Evolutionary conservation across 805 yeast genomes (phyloP).

Genomic region (Candida ficus): DNA sequence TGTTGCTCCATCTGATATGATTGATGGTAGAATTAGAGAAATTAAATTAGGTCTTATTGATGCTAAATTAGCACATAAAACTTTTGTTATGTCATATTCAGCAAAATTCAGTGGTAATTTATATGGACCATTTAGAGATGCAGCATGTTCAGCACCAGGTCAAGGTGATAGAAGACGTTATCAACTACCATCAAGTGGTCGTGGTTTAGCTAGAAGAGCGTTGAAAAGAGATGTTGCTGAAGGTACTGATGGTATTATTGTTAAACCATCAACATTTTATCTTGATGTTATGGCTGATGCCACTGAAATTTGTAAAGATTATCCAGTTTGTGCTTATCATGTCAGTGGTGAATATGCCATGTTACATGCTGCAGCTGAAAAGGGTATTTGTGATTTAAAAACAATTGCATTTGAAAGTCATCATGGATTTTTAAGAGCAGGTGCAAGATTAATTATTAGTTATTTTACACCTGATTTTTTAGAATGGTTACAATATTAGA

Average conservation of each 20-base stretch:
- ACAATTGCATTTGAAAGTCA: conserved; percentile 78
- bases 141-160: conserved; percentile 88
- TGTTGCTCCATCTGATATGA: conserved; percentile 97
- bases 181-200: conserved; percentile 89
- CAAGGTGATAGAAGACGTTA: conserved; percentile 89
- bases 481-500: conserved; percentile 63
- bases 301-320: conserved; percentile 68
- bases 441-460: conserved; percentile 85
- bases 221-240: conserved; percentile 78
- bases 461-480: conserved; percentile 94
- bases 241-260: conserved; percentile 94
- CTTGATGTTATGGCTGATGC: conserved; percentile 90
- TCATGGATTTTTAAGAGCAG: conserved; percentile 89
- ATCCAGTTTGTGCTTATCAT: conserved; percentile 92
- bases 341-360: conserved; percentile 97
- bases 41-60: conserved; percentile 81
- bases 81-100: conserved; percentile 87
- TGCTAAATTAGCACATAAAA: conserved; percentile 78
- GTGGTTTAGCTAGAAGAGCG: conserved; percentile 93
- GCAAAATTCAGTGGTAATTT: conserved; percentile 90
- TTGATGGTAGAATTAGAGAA: conserved; percentile 88
- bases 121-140: conserved; percentile 97
- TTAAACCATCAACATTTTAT: conserved; percentile 94
- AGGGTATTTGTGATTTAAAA: conserved; percentile 84
- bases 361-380: conserved; percentile 97